Base-by-base conservation (phyloP, 176 grass and related monocot genomes). In the Triticum aestivum region DNA sequence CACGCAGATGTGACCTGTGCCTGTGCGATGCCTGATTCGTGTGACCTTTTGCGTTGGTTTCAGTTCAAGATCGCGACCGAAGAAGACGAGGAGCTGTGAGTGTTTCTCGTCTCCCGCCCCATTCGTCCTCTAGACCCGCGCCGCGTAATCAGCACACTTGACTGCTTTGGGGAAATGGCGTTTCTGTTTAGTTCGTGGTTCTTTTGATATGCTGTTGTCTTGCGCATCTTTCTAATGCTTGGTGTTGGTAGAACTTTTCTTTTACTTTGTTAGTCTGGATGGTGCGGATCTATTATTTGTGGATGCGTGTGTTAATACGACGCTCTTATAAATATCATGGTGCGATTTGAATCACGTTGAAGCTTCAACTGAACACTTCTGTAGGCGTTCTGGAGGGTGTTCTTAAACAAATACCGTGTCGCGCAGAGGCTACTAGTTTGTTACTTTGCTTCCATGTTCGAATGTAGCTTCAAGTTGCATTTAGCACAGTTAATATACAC, bases 81-180 rank as follows among this genome's bases (percentile, higher is more conserved):
- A 67, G 93, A 95, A 61, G 95, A 98, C 77, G 92, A 95, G 93
- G 95, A 98, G 87, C 91, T 98, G 95, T 95, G 82, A 95, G 95
- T 93, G 73, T 26, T 80, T 8, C 41, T 0, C 9, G 9, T 24
- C 49, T 20, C 37, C 35, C 35, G 35, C 11, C 51, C 2, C 21
- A 18, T 61, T 32, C 13, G 24, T 65, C 67, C 5, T 5, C 17
- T 44, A 39, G 80, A 84, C 73, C 80, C 12, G 26, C 44, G 7
- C 6, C 8, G 12, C 23, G 41, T 11, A 64, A 64, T 18, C 29
- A 18, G 13, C 29, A 8, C 0, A 33, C 29, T 67, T 32, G 45
- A 13, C 12, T 39, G 38, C 38, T 39, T 39, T 39, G 8, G 38
- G 8, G 38, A 39, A 39, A 39, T 2, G 38, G 38, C 8, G 38